phyloP scores from a whole-genome alignment of 1,284 basidiomycete genomes.

The Cutaneotrichosporon cutaneum region DNA sequence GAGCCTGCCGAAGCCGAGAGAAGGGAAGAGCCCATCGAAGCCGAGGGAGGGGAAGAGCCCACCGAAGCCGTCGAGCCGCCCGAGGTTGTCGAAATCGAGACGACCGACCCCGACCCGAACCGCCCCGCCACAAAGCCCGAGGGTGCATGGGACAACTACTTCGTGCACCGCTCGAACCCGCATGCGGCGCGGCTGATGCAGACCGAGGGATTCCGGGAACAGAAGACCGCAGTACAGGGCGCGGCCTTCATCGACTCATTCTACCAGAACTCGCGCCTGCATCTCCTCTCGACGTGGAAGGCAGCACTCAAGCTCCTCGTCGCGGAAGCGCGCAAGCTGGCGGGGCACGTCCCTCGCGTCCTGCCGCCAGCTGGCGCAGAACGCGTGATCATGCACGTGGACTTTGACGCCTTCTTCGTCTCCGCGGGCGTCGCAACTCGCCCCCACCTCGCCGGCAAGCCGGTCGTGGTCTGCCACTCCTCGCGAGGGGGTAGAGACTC shows the following conservation, averaged over 20 bases:
- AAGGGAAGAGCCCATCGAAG: too few species aligned
- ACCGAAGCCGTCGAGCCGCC: too few species aligned
- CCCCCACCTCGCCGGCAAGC: slow-evolving; percentile 77
- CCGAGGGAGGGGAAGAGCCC: too few species aligned
- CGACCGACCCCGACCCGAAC: slow-evolving; percentile 51
- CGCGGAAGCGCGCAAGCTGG: slow-evolving; percentile 62
- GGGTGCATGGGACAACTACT: slow-evolving; percentile 57
- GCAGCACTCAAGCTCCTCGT: slow-evolving; percentile 80
- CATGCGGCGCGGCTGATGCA: slow-evolving; percentile 73
- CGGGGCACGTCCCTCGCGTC: slow-evolving; percentile 21
- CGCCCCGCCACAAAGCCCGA: slow-evolving; percentile 32
- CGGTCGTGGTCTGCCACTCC: slow-evolving; percentile 93
- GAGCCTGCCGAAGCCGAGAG: slow-evolving; percentile 26
- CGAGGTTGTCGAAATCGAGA: slow-evolving; percentile 2
- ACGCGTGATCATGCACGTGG: slow-evolving; percentile 84
- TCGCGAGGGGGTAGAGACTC: slow-evolving; percentile 64
- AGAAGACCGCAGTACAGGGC: slow-evolving; percentile 71
- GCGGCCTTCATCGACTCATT: slow-evolving; percentile 84
- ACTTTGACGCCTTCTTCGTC: slow-evolving; percentile 98
- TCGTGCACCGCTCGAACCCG: slow-evolving; percentile 57
- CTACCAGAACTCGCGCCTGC: slow-evolving; percentile 87
- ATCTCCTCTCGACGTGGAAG: slow-evolving; percentile 91
- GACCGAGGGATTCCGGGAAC: slow-evolving; percentile 75
- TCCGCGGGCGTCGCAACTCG: slow-evolving; percentile 76
- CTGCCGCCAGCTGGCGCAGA: slow-evolving; percentile 45